Base-by-base conservation (phyloP, 768 basidiomycete species). In the Tulasnella sp. region DNA sequence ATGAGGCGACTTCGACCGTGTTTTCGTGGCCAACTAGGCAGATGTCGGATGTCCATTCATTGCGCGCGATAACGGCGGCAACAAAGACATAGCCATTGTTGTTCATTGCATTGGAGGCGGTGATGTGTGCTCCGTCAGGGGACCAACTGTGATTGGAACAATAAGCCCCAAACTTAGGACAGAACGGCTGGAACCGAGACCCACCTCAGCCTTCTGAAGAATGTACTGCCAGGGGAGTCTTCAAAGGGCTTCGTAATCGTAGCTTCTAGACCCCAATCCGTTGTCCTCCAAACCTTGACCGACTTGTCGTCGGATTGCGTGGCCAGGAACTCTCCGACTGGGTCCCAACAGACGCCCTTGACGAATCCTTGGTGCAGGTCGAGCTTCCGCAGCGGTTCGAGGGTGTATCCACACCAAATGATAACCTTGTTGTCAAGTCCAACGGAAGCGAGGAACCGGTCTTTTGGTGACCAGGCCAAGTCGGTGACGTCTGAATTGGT, bases 271-370 rank as follows among this genome's bases (percentile, higher is more conserved):
- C 88, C 87, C 98, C 98, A 99, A 83, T 97, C 96, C 11, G 91
- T 92, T 0, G 97, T 97, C 82, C 93, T 90, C 98, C 98, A 99
- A 50, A 99, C 94, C 85, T 97, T 98, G 82, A 99, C 96, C 6
- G 96, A 93, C 85, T 94, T 92, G 86, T 99, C 98, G 86, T 98
- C 97, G 37, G 96, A 97, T 87, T 97, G 92, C 60, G 97, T 98
- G n/a, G 98, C 97, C 81, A 99, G 91, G 84, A 93, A 98, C 86
- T 98, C 94, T 72, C 98, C 98, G 3, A 97, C 97, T 4, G 98
- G 98, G 87, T 99, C 98, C 92, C 97, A 99, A 84, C 96, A 97
- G 75, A 99, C 95, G 80, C 98, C 98, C 86, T 99, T 99, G 83
- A 99, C 97, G 85, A 98, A 98, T 2, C 96, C 97, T 84, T 95